Percentiles rank a stretch among this genome's conserved stretches.
phyloP scores from a whole-genome alignment of 768 basidiomycete species.

The Serendipita sp. region DNA sequence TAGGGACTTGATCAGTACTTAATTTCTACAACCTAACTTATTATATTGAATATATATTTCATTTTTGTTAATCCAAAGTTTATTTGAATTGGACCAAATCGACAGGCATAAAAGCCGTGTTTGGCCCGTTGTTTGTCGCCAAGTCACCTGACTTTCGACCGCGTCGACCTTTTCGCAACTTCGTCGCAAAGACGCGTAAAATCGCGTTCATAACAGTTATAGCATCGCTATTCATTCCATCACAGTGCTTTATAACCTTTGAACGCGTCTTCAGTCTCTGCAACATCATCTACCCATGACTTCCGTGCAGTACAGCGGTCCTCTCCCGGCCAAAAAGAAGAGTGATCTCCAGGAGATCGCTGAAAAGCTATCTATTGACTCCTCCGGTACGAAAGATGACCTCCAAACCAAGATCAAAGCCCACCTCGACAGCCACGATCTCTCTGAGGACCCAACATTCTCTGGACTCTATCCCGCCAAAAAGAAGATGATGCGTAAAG shows the following conservation, averaged over 20 bases:
- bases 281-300: neutral
- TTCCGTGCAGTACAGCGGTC: neutral
- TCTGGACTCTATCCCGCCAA: conserved; percentile 31
- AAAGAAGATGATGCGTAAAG: conserved; percentile 5
- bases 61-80: neutral
- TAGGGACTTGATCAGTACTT: too few relatives aligned
- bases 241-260: neutral
- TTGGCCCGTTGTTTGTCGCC: neutral
- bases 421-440: conserved; percentile 41
- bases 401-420: conserved; percentile 37
- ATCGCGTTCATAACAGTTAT: neutral
- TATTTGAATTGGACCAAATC: too few relatives aligned
- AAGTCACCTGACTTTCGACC: neutral
- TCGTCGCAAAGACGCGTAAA: neutral
- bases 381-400: conserved; percentile 48
- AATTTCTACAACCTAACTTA: neutral
- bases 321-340: conserved; percentile 38
- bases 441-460: conserved; percentile 44
- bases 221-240: neutral
- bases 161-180: neutral
- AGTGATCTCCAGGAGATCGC: conserved; percentile 49
- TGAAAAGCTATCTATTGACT: conserved; percentile 24
- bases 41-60: neutral
- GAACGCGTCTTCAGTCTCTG: neutral
- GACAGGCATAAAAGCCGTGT: too few relatives aligned